Evolutionary conservation across 345 rosid genomes (phyloP).

Genomic region (Dipteronia sinensis): DNA sequence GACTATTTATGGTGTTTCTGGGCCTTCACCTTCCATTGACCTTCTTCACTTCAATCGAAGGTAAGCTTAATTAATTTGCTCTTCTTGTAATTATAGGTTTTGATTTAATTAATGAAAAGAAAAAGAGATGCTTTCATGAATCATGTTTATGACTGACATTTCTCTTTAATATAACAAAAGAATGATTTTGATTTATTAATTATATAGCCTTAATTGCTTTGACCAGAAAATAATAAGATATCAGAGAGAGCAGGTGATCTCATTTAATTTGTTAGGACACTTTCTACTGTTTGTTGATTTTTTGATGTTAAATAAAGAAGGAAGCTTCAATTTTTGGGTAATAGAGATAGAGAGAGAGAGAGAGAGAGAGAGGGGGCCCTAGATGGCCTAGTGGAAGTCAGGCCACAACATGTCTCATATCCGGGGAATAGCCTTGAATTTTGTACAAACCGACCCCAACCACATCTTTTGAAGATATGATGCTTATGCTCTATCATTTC

Average conservation of each 20-base stretch:
- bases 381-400: background rate
- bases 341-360: background rate
- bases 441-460: conserved; percentile 56
- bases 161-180: background rate
- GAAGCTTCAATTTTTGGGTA: background rate
- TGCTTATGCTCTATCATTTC: background rate
- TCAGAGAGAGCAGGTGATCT: background rate
- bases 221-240: background rate
- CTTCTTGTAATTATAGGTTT: too few relatives aligned
- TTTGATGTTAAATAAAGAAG: background rate
- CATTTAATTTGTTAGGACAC: background rate
- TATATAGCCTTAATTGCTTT: background rate
- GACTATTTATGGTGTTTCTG: conserved; percentile 44
- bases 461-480: conserved; percentile 33
- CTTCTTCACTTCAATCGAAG: conserved; percentile 58
- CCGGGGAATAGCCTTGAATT: conserved; percentile 45
- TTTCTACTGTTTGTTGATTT: background rate
- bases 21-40: conserved; percentile 57
- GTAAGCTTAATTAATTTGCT: conserved; percentile 30
- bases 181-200: background rate
- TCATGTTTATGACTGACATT: too few relatives aligned
- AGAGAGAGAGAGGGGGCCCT: conserved; percentile 28
- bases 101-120: too few relatives aligned
- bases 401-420: conserved; percentile 25
- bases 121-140: background rate